Percentiles rank a stretch among this genome's conserved stretches.
These are phyloP conservation scores for Chamaecrista fasciculata DNA, from an alignment of 306 rosid species.

Conservation along the genomic window DNA sequence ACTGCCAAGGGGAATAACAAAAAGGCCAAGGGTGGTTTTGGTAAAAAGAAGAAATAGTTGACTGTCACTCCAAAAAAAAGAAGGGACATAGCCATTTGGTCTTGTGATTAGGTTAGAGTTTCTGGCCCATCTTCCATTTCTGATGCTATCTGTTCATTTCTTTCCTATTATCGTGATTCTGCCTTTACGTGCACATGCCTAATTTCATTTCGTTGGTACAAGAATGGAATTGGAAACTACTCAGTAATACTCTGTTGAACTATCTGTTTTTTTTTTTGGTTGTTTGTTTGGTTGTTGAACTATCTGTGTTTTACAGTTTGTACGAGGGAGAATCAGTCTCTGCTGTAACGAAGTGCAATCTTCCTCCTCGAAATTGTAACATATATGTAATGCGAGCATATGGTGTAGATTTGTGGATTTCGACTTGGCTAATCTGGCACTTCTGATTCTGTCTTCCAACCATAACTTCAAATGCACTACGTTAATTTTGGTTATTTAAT, in stretches of 20 bases:
- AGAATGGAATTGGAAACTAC: background rate
- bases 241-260: background rate
- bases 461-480: background rate
- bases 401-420: constrained; percentile 12
- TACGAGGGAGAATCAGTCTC: constrained; percentile 5
- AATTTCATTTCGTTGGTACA: background rate
- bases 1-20: constrained; percentile 54
- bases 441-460: background rate
- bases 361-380: constrained; percentile 33
- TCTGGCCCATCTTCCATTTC: background rate
- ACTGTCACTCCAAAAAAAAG: background rate
- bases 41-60: constrained; percentile 62
- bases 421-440: constrained; percentile 6
- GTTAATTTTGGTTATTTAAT: constrained; percentile 2
- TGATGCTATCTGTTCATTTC: background rate
- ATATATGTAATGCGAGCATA: background rate
- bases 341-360: background rate
- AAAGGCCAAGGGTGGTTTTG: constrained; percentile 51
- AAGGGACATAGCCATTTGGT: constrained; percentile 18
- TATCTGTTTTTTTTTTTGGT: no score
- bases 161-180: background rate
- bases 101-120: constrained; percentile 39
- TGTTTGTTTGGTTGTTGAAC: no score
- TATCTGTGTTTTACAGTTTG: constrained; percentile 31
- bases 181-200: background rate